A percentile compares a stretch with the other conserved stretches of the same genome.
Conservation (phyloP, 371 early-diverging fungal genomes). For the Mucor racemosus region DNA sequence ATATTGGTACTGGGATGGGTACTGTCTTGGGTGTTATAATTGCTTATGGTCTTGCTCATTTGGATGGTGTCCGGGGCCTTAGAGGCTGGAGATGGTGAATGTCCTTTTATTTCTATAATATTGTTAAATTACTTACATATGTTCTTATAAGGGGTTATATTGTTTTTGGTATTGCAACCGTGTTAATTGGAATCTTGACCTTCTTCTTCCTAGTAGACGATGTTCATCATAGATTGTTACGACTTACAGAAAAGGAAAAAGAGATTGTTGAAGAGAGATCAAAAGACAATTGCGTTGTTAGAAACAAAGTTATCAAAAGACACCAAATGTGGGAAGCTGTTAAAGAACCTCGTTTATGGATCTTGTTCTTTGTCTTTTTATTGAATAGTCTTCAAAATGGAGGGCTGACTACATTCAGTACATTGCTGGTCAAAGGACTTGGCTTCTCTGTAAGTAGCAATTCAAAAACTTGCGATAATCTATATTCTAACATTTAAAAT, state of each 20-base stretch:
- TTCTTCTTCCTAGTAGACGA: slow-evolving; percentile 42
- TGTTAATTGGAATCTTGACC: slow-evolving; percentile 30
- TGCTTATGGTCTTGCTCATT: slow-evolving; percentile 32
- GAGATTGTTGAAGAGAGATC: slow-evolving; percentile 39
- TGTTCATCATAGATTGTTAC: slow-evolving; percentile 28
- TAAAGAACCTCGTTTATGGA: slow-evolving; percentile 38
- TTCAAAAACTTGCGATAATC: neutral
- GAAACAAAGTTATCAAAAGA: slow-evolving; percentile 27
- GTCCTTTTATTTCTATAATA: neutral
- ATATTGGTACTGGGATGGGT: slow-evolving; percentile 32
- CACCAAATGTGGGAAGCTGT: slow-evolving; percentile 39
- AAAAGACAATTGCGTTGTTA: slow-evolving; percentile 40
- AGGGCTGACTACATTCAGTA: slow-evolving; percentile 40
- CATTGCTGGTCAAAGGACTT: slow-evolving; percentile 36
- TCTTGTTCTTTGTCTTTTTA: slow-evolving; percentile 24
- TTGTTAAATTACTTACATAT: neutral
- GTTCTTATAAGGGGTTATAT: slow-evolving; percentile 37
- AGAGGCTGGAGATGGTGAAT: slow-evolving; percentile 32
- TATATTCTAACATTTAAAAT: neutral
- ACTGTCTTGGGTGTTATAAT: slow-evolving; percentile 34
- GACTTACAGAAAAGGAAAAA: slow-evolving; percentile 38
- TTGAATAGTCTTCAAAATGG: slow-evolving; percentile 37
- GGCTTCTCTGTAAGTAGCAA: slow-evolving; percentile 42
- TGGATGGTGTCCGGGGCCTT: slow-evolving; percentile 19
- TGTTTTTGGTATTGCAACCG: slow-evolving; percentile 39